Evolutionary conservation across 345 rosid genomes (phyloP), one percentile per base, ranked within the genome.

Genomic region (Hirschfeldia incana): DNA sequence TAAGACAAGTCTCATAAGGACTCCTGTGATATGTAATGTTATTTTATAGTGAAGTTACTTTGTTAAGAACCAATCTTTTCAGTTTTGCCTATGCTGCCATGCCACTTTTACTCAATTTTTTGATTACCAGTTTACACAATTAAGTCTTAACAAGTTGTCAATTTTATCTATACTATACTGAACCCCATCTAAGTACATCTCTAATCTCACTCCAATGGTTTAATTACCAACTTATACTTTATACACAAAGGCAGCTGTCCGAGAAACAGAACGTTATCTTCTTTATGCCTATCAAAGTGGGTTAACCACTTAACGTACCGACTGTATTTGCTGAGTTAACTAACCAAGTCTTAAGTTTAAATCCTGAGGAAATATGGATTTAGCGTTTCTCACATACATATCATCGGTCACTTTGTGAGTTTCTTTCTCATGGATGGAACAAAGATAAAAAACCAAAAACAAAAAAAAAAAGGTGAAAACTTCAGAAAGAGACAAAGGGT

Each of bases 371-470:
- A 59, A 72, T 28, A 57, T 42, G 16, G 46, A 55, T 32, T 32
- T 33, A 57, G 12, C 10, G 58, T 76, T 57, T 59, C 72, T 55
- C 78, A 75, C n/a, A 29, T 72, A 65, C 81, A 16, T 53, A 68
- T 32, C 17, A 13, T 68, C 21, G 21, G 67, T 65, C 12, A 57
- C 61, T 39, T 51, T 30, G 49, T 71, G 75, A 63, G 57, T 62
- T 29, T 36, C 65, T 28, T 34, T 28, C 67, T 29, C 66, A 27
- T 59, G 36, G 37, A 15, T 51, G 49, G 3, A 55, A 16, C 26
- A 55, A 29, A 70, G 10, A 32, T 6, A 29, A 21, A 71, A 29
- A 29, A 29, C 3, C 69, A 34, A 63, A 53, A 15, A 1, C 34
- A 28, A 58, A 59, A 34, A 7, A 3, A 28, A 53, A 59, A 58